Percentiles rank a stretch among this genome's conserved stretches.
Conservation (phyloP, 1,284 basidiomycete species). For the Naganishia sp. region DNA sequence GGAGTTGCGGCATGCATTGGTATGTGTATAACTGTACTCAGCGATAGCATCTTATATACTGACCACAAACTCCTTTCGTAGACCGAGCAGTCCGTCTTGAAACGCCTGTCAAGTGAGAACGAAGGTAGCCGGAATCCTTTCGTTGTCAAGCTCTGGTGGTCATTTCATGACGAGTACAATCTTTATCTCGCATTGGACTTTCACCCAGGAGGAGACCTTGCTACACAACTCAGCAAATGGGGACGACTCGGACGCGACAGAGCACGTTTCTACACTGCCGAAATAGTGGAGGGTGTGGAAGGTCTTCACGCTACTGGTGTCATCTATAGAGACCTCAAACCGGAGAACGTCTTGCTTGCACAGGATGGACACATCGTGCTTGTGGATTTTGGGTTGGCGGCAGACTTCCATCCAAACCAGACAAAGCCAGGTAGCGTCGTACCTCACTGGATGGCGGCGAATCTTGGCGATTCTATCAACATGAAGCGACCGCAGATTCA, state of each 20-base stretch:
- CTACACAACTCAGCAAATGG: constrained; percentile 93
- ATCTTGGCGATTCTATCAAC: not conserved
- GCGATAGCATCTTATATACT: not conserved
- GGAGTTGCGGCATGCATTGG: constrained; percentile 87
- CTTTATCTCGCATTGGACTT: constrained; percentile 61
- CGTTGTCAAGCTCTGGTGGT: constrained; percentile 90
- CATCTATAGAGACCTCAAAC: constrained; percentile 55
- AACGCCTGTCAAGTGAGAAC: constrained; percentile 72
- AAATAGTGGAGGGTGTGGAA: constrained; percentile 92
- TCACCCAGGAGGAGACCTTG: constrained; percentile 77
- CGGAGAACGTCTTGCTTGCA: constrained; percentile 90
- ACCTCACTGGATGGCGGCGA: constrained; percentile 67
- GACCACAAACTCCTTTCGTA: not conserved
- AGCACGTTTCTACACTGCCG: constrained; percentile 91
- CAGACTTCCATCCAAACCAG: constrained; percentile 59
- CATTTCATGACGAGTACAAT: constrained; percentile 94
- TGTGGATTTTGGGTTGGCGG: constrained; percentile 82
- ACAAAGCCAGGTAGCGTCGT: constrained; percentile 47
- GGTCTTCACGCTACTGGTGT: constrained; percentile 64
- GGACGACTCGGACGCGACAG: constrained; percentile 86
- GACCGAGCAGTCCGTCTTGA: constrained; percentile 89
- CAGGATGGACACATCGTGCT: constrained; percentile 91
- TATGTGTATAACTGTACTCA: constrained; percentile 1
- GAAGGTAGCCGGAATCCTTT: constrained; percentile 76
- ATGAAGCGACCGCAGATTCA: constrained; percentile 11